Evolutionary conservation across 768 basidiomycete genomes (phyloP), one percentile per base, ranked within the genome.

Genomic region (Boletus pseudopeckii): DNA sequence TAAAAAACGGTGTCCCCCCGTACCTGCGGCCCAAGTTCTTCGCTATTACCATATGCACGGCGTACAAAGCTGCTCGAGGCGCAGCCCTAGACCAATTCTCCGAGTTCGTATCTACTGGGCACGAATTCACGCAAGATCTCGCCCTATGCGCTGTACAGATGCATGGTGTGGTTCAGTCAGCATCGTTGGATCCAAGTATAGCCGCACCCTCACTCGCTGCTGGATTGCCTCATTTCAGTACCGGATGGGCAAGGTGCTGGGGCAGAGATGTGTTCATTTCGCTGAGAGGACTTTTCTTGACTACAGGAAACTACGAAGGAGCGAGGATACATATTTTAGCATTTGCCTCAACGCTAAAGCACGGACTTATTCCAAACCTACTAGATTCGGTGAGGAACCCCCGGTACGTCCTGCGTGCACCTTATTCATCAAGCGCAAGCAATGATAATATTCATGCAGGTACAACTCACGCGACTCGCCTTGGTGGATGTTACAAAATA

Each of bases 401-500:
- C 17, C 79, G 94, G 85, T 92, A 72, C 48, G 77, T 66, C 10
- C 7, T 30, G 24, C 7, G 32, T 45, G 3, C 17, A 22, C 17
- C 5, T 26, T 30, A 15, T 34, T 7, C 11, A 34, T 22, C 20
- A 20, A 40, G 32, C 34, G 43, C 24, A 26, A 26, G 24, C 5
- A 28, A 15, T 24, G 28, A 20, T 45, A 14, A 57, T 24, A 7
- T 6, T 39, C 7, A 18, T 39, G 9, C 55, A 90, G 90, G 56
- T 95, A 93, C 71, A 98, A 98, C 71, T 98, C 92, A 5, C 86
- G 97, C 48, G 97, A 99, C 68, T 93, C 92, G 7, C 96, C 97
- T 5, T 98, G 95, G 96, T 98, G 94, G 92, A 96, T 98, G 90
- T 69, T 98, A 54, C 96, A 99, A 69, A 97, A 90, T 65, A 97